Percentiles rank a stretch among this genome's conserved stretches.
These are phyloP conservation scores for Phlyctochytrium arcticum DNA, from an alignment of 192 early-diverging fungal genomes.

Conservation along the genomic window DNA sequence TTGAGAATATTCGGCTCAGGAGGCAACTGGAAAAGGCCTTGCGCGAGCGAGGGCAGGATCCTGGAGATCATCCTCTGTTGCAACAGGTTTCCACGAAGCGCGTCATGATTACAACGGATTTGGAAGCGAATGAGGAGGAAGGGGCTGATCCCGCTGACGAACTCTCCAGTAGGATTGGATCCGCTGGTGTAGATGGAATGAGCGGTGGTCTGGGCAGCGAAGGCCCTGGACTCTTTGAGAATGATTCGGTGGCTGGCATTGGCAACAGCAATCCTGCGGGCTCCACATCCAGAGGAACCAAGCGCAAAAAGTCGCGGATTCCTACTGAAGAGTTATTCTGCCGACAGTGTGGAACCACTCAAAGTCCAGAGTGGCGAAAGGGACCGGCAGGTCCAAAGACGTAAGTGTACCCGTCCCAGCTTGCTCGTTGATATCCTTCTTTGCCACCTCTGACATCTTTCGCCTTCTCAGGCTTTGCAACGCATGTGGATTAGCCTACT, in stretches of 20 bases:
- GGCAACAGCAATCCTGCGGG: too few relatives aligned
- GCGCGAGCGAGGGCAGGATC: constrained; percentile 20
- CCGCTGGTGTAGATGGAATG: too few relatives aligned
- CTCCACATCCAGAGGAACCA: too few relatives aligned
- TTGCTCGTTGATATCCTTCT: background rate
- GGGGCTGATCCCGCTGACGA: background rate
- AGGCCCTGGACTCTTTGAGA: too few relatives aligned
- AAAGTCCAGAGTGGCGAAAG: constrained; percentile 46
- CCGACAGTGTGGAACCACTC: constrained; percentile 45
- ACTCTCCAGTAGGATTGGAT: too few relatives aligned
- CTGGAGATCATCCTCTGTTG: constrained; percentile 24
- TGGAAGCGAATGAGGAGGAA: background rate
- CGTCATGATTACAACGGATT: background rate
- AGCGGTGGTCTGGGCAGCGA: too few relatives aligned
- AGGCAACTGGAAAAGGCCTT: constrained; percentile 23
- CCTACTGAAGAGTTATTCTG: constrained; percentile 39
- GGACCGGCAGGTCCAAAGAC: constrained; percentile 48
- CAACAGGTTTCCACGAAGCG: background rate
- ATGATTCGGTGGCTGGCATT: too few relatives aligned
- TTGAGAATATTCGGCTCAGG: constrained; percentile 34
- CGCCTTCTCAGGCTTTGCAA: constrained; percentile 37
- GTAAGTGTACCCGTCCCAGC: constrained; percentile 16
- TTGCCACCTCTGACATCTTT: background rate
- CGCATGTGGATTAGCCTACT: constrained; percentile 46
- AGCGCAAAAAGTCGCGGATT: background rate